phyloP scores from a whole-genome alignment of 2,329 filamentous ascomycete species.

The Monosporascus sp. region DNA sequence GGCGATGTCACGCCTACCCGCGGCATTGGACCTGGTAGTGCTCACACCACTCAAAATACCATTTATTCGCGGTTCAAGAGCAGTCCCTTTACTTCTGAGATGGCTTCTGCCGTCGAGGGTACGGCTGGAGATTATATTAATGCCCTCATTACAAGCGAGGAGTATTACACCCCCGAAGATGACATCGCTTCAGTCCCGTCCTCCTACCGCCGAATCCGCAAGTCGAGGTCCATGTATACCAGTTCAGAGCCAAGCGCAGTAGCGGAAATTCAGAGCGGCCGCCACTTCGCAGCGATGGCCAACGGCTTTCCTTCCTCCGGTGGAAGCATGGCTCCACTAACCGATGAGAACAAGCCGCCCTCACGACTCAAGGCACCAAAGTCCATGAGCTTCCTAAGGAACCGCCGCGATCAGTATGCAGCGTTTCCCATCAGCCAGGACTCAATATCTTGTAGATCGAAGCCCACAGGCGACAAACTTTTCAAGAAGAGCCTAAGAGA shows the following conservation, averaged over 20 bases:
- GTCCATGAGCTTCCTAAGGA: slow-evolving; percentile 49
- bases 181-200: slow-evolving; percentile 41
- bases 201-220: slow-evolving; percentile 45
- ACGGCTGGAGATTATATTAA: slow-evolving; percentile 31
- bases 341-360: slow-evolving; percentile 24
- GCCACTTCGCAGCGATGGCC: slow-evolving; percentile 2
- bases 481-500: slow-evolving; percentile 43
- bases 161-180: slow-evolving; percentile 43
- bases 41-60: not conserved
- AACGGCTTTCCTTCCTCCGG: slow-evolving; percentile 7
- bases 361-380: slow-evolving; percentile 39
- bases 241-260: slow-evolving; percentile 18
- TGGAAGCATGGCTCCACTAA: not conserved
- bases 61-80: slow-evolving; percentile 6
- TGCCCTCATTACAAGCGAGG: slow-evolving; percentile 31
- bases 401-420: slow-evolving; percentile 20
- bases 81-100: slow-evolving; percentile 18
- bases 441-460: slow-evolving; percentile 39
- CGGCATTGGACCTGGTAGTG: not conserved
- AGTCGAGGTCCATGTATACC: slow-evolving; percentile 50
- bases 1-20: slow-evolving; percentile 2
- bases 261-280: slow-evolving; percentile 2
- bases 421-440: slow-evolving; percentile 13
- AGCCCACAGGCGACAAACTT: slow-evolving; percentile 27
- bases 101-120: slow-evolving; percentile 23